Percentiles rank a stretch among this genome's conserved stretches.
Evolutionary conservation across 1,284 basidiomycete genomes (phyloP).

Genomic region (Rhodotorula glutinis): DNA sequence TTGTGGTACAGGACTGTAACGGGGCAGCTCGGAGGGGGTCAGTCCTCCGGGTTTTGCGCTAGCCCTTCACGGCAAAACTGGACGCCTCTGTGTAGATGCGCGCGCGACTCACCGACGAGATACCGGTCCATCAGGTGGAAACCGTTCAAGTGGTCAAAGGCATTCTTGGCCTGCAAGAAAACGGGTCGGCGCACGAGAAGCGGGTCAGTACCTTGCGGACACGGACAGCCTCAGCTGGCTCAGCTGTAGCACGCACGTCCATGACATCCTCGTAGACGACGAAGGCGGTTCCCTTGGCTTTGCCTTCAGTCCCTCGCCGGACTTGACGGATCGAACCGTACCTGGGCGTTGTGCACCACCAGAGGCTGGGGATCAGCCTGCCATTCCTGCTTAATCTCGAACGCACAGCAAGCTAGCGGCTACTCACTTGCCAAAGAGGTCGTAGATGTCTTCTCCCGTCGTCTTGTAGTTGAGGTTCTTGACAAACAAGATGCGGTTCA

Average conservation of each 20-base stretch:
- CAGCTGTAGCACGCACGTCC: slow-evolving; percentile 43
- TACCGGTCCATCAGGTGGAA: slow-evolving; percentile 98
- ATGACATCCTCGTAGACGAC: slow-evolving; percentile 56
- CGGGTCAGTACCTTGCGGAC: no score
- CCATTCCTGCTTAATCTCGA: no score
- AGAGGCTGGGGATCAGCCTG: background rate
- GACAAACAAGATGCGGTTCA: slow-evolving; percentile 45
- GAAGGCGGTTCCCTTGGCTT: slow-evolving; percentile 94
- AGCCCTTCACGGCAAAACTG: no score
- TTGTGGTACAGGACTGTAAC: slow-evolving; percentile 93
- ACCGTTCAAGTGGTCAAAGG: slow-evolving; percentile 92
- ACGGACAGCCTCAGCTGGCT: background rate
- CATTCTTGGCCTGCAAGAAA: slow-evolving; percentile 64
- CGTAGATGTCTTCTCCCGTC: slow-evolving; percentile 83
- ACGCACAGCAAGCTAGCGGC: no score
- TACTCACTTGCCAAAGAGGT: slow-evolving; percentile 77
- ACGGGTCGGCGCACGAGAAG: no score
- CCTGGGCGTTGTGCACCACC: no score
- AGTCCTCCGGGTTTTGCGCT: no score
- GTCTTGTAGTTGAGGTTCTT: slow-evolving; percentile 83
- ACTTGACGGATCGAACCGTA: slow-evolving; percentile 97
- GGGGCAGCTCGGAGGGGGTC: background rate
- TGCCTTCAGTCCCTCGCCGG: slow-evolving; percentile 83
- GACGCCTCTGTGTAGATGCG: no score
- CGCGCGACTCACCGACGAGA: slow-evolving; percentile 56